Base-by-base conservation (phyloP, 768 basidiomycete genomes). In the Cyathus striatus region DNA sequence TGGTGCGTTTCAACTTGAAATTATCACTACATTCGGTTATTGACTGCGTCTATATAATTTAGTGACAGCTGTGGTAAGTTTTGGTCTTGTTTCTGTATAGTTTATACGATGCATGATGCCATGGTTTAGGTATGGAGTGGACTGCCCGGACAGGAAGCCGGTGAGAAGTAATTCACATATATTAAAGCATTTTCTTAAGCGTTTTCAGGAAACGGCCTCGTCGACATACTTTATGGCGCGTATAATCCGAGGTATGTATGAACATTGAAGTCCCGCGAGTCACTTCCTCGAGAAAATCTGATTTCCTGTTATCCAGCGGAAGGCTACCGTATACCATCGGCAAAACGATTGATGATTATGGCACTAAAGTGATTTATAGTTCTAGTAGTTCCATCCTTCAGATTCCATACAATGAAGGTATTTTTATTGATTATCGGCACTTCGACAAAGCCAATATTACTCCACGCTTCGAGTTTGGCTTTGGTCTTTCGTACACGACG, bases 141-240 rank as follows among this genome's bases (percentile, higher is more conserved):
- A 38, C 50, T 79, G 17, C 74, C 70, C n/a, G 81, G 80, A 10
- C 77, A 81, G 58, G 80, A 85, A 68, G 73, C 76, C 38, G 81
- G 81, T 65, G 23, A 37, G 9, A 9, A 30, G n/a, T n/a, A n/a
- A n/a, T n/a, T n/a, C n/a, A n/a, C n/a, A n/a, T n/a, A n/a, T n/a
- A n/a, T n/a, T n/a, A n/a, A n/a, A n/a, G n/a, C n/a, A n/a, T n/a
- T n/a, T n/a, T n/a, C n/a, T n/a, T n/a, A n/a, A n/a, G n/a, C n/a
- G n/a, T n/a, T n/a, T n/a, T n/a, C 23, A 69, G 81, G 81, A 2
- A 81, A 82, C 49, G 57, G 69, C 12, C 53, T 83, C 10, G 68
- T 72, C 5, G 82, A 84, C 49, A 61, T 84, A 30, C 59, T 83
- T 5, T 84, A 72, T 44, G 82, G 81, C 3, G 64, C 58, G 20